Conservation (phyloP, 169 alveolate genomes). For the Babesia microti region DNA sequence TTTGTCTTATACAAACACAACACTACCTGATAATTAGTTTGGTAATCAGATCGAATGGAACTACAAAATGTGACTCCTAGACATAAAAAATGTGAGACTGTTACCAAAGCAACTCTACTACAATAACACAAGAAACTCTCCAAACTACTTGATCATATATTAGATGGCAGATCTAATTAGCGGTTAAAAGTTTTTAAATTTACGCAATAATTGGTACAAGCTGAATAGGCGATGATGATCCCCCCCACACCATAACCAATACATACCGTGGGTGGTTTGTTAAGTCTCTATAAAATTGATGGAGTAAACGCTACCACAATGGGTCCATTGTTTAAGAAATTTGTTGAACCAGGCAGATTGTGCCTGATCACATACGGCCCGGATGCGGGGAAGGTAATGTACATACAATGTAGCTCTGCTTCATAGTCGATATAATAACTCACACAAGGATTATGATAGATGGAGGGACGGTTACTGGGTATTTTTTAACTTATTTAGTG, state of each 20-base stretch:
- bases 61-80: too few species aligned
- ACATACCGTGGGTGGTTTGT: background rate
- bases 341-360: conserved; percentile 85
- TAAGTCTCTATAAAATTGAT: conserved; percentile 25
- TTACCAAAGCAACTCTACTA: too few species aligned
- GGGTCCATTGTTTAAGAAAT: conserved; percentile 72
- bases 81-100: too few species aligned
- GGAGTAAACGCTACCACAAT: conserved; percentile 12
- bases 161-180: background rate
- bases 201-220: background rate
- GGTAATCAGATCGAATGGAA: too few species aligned
- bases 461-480: conserved; percentile 78
- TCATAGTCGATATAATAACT: conserved; percentile 75
- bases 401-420: conserved; percentile 58
- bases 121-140: conserved; percentile 21
- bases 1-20: too few species aligned
- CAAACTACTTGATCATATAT: conserved; percentile 8
- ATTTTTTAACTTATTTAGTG: conserved; percentile 35
- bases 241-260: background rate
- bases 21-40: too few species aligned
- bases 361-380: conserved; percentile 83
- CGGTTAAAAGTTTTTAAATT: background rate
- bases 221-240: background rate
- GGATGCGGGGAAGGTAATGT: conserved; percentile 78
- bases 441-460: conserved; percentile 76